Evolutionary conservation across 164 flowering plant genomes (phyloP).

Genomic region (Macadamia tetraphylla): DNA sequence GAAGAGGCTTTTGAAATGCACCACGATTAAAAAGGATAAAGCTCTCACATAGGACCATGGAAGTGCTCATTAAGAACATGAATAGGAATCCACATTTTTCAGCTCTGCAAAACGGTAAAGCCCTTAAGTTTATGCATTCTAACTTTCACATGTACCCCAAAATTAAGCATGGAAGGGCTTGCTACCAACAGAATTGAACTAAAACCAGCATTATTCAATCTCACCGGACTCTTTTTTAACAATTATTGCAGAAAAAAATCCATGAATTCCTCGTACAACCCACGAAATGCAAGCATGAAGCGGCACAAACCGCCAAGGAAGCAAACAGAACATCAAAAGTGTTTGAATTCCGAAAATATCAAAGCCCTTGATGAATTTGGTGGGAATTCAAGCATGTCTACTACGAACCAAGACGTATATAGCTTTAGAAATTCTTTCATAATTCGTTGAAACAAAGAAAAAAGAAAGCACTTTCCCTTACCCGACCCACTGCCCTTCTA

Average conservation of each 20-base stretch:
- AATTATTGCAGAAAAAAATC: not conserved
- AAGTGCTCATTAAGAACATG: slow-evolving; percentile 71
- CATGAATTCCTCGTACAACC: not conserved
- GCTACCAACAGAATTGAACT: not conserved
- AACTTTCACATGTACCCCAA: not conserved
- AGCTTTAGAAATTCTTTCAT: not conserved
- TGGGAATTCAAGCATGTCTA: not conserved
- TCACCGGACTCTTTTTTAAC: not conserved
- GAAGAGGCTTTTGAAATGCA: not conserved
- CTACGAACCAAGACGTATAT: not conserved
- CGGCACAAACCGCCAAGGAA: slow-evolving; percentile 5
- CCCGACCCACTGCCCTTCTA: too few species aligned
- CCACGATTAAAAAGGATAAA: slow-evolving; percentile 17
- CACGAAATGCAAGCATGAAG: not conserved
- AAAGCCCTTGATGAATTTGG: too few species aligned
- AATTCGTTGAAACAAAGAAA: not conserved
- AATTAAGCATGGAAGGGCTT: slow-evolving; percentile 2
- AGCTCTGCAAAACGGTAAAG: slow-evolving; percentile 9
- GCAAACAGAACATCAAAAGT: not conserved
- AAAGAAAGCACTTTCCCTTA: too few species aligned
- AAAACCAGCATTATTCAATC: not conserved
- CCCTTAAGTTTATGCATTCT: slow-evolving; percentile 9
- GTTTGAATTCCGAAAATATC: not conserved
- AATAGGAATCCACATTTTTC: slow-evolving; percentile 48
- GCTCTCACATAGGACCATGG: slow-evolving; percentile 43